phyloP scores from a whole-genome alignment of 1,284 basidiomycete species.

The Prillingera fragicola region DNA sequence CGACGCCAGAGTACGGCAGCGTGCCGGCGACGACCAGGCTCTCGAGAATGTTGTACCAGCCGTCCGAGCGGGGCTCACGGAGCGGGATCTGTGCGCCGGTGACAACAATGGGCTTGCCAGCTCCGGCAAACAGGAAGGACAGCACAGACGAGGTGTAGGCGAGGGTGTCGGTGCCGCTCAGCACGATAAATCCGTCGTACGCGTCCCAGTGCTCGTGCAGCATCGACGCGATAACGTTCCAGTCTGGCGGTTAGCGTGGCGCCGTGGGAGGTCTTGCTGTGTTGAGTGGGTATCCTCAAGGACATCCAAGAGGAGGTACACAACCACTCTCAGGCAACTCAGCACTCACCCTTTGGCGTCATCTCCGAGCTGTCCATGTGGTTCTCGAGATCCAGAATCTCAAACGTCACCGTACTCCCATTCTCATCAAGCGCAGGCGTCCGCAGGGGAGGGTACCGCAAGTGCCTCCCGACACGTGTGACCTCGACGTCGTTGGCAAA shows the following conservation, averaged over 20 bases:
- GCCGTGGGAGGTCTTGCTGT: neutral
- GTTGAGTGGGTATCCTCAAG: too few relatives aligned
- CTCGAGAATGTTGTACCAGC: conserved; percentile 44
- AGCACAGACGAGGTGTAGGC: conserved; percentile 44
- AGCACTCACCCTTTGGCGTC: conserved; percentile 38
- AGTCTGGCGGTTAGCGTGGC: conserved; percentile 23
- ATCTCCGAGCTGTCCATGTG: conserved; percentile 45
- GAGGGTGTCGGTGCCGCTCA: conserved; percentile 44
- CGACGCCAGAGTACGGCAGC: conserved; percentile 40
- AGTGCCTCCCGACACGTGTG: conserved; percentile 22
- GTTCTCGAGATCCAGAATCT: conserved; percentile 43
- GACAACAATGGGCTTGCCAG: conserved; percentile 43
- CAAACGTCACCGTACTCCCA: conserved; percentile 34
- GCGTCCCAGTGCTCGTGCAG: conserved; percentile 40
- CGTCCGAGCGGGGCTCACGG: conserved; percentile 38
- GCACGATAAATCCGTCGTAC: conserved; percentile 43
- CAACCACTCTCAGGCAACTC: too few relatives aligned
- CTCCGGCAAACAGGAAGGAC: conserved; percentile 39
- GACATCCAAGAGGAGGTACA: too few relatives aligned
- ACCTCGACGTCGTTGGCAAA: conserved; percentile 18
- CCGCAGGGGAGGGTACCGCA: conserved; percentile 32
- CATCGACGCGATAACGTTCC: conserved; percentile 41
- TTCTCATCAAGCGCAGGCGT: conserved; percentile 39
- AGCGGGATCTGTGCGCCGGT: conserved; percentile 46
- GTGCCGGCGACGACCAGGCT: conserved; percentile 38